Evolutionary conservation across 805 yeast species (phyloP).

Genomic region (Scheffersomyces coipomensis): DNA sequence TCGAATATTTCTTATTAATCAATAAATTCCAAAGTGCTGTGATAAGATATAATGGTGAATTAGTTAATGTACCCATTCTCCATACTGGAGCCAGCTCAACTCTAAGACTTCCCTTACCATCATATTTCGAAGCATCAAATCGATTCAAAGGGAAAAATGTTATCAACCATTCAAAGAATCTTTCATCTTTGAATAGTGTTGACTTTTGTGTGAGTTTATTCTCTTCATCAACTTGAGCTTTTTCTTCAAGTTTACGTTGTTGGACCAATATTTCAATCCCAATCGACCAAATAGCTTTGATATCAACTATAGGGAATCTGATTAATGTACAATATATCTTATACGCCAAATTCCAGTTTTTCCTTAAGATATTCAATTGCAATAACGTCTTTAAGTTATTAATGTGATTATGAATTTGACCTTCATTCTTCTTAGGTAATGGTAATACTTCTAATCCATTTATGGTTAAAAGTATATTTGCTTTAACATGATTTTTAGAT

Average conservation of each 20-base stretch:
- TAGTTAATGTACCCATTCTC: constrained; percentile 38
- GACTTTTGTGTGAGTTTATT: constrained; percentile 1
- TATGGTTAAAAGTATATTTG: constrained; percentile 11
- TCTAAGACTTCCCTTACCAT: constrained; percentile 7
- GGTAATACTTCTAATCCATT: constrained; percentile 23
- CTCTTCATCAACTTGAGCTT: constrained; percentile 5
- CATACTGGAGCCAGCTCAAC: constrained; percentile 32
- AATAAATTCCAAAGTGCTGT: constrained; percentile 44
- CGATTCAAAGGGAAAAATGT: constrained; percentile 16
- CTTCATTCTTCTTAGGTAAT: not conserved
- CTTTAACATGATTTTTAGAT: constrained; percentile 15
- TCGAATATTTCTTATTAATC: constrained; percentile 29
- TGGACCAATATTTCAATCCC: constrained; percentile 54
- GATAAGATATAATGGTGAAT: constrained; percentile 40
- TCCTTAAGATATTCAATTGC: constrained; percentile 45
- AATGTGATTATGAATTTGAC: constrained; percentile 15
- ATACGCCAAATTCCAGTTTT: constrained; percentile 58
- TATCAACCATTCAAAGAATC: constrained; percentile 36
- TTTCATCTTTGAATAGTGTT: constrained; percentile 20
- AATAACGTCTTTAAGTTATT: constrained; percentile 42
- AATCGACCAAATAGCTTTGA: constrained; percentile 60
- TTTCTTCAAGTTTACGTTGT: constrained; percentile 4
- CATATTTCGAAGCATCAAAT: constrained; percentile 4
- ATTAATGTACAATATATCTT: constrained; percentile 49
- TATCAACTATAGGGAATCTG: constrained; percentile 48